Conservation (phyloP, 148 eudicot genomes). For the Persicaria tinctoria region DNA sequence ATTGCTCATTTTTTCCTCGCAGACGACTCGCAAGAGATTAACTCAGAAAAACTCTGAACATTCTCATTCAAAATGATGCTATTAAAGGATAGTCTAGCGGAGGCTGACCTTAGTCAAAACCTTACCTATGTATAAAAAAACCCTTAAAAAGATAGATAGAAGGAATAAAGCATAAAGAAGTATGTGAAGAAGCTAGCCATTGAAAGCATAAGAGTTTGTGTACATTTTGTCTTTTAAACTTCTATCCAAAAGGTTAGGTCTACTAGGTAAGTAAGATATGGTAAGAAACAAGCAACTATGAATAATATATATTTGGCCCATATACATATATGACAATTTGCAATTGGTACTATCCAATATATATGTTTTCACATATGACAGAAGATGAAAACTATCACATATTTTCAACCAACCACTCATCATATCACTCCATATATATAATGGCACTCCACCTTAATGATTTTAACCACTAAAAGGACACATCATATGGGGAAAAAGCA, state of each 20-base stretch:
- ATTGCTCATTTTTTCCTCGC: no score
- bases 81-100: no score
- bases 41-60: no score
- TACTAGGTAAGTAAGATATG: neutral
- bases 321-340: neutral
- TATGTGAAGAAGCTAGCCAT: neutral
- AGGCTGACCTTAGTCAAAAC: no score
- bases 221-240: neutral
- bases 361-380: neutral
- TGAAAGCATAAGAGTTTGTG: neutral
- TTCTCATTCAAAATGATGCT: no score
- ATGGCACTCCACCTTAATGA: no score
- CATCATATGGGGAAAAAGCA: no score
- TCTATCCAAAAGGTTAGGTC: neutral
- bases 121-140: no score
- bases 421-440: no score
- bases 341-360: neutral
- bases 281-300: neutral
- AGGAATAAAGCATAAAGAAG: neutral
- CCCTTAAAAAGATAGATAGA: neutral
- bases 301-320: neutral
- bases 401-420: neutral
- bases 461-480: no score
- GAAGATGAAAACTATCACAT: neutral
- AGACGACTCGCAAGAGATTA: no score